Percentiles rank a stretch among this genome's conserved stretches.
Conservation (phyloP, 768 basidiomycete species). For the Botryobasidium botryosum region DNA sequence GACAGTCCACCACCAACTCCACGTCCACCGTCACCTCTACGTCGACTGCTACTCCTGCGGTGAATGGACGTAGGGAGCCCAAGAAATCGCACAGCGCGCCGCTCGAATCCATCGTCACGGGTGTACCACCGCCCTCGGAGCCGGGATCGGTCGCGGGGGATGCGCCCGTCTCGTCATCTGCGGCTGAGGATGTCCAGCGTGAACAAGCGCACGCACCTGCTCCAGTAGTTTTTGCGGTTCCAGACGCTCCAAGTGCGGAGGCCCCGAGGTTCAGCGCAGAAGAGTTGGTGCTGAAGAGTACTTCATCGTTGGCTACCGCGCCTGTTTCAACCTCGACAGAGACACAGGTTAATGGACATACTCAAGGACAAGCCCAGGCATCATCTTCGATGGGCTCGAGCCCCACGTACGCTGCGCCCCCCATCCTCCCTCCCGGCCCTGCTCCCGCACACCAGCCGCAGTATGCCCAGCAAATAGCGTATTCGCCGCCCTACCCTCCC, state of each 20-base stretch:
- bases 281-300: no score
- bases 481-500: not conserved
- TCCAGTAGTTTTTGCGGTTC: no score
- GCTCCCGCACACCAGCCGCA: slow-evolving; percentile 9
- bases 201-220: no score
- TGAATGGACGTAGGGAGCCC: not conserved
- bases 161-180: no score
- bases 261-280: no score
- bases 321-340: slow-evolving; percentile 1
- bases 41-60: not conserved
- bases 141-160: no score
- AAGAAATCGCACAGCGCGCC: not conserved
- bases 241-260: no score
- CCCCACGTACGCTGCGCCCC: slow-evolving; percentile 11
- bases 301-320: no score
- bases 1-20: not conserved
- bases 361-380: no score
- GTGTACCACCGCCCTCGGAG: no score
- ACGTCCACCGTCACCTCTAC: not conserved
- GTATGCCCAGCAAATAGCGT: not conserved
- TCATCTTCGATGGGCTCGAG: slow-evolving; percentile 21
- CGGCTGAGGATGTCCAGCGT: no score
- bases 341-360: slow-evolving; percentile 14
- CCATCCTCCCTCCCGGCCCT: slow-evolving; percentile 14
- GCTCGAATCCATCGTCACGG: no score